Base-by-base conservation (phyloP, 2,329 filamentous ascomycete genomes). In the Pseudonectria buxi region DNA sequence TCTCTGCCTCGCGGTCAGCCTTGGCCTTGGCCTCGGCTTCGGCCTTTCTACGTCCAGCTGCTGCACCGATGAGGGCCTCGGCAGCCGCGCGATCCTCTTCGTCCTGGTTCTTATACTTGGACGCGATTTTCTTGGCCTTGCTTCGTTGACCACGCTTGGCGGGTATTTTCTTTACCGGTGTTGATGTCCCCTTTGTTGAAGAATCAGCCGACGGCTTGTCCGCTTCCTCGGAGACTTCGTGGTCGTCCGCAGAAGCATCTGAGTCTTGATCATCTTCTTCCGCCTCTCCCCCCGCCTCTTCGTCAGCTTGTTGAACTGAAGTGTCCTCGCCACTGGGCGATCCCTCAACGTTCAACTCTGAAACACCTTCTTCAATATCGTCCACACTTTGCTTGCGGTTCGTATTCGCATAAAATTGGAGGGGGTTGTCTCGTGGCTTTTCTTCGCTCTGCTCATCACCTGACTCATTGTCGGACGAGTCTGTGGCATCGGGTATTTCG, bases 81-180 rank as follows among this genome's bases (percentile, higher is more conserved):
- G 88, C 87, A 0, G 89, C 75, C 6, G 75, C 76, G 10, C 88
- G 86, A 54, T 98, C 92, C 61, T 95, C 90, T 36, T 95, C 88
- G 50, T 96, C 90, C 68, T 96, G 92, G 50, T 94, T 70, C 30
- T 84, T 90, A 64, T 98, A 98, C 58, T 95, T 95, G 39, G 77
- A 69, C 4, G 86, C 86, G 2, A 86, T 80, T 59, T 92, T 94
- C 68, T 94, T 95, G 28, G 81, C 80, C 57, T 94, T 95, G 40
- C 74, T 74, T 39, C 77, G 79, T 58, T 94, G 87, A 22, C 88
- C 87, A 38, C 89, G 80, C 56, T 79, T 83, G 24, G 60, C 51
- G 0, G 51, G 44, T 1, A 33, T 49, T 54, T 69, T 76, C 58
- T 68, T 71, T 24, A 27, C 30, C 6, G 55, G 39, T 24, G 39